Evolutionary conservation across 176 grass and related monocot species (phyloP).

Genomic region (Poa annua): DNA sequence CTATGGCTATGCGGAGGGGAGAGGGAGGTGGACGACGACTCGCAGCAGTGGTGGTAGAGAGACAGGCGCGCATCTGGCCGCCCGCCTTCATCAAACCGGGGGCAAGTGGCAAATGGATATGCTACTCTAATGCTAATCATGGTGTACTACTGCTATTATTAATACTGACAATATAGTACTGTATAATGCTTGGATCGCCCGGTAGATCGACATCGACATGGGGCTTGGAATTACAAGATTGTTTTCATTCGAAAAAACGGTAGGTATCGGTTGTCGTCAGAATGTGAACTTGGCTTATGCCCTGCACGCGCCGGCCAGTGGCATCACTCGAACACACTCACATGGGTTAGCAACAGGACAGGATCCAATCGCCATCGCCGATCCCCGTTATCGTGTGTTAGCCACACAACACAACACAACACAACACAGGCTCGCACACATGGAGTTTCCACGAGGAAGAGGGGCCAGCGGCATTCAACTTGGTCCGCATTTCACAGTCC

Average conservation of each 20-base stretch:
- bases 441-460: neutral
- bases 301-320: neutral
- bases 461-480: too few species aligned
- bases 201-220: neutral
- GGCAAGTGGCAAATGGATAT: neutral
- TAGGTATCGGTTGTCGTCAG: neutral
- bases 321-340: neutral
- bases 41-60: neutral
- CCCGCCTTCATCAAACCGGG: neutral
- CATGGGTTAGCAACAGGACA: neutral
- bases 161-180: neutral
- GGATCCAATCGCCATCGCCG: neutral
- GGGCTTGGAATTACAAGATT: neutral
- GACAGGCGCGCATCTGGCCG: neutral
- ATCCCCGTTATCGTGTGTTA: neutral
- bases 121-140: neutral
- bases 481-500: neutral
- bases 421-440: neutral
- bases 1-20: neutral
- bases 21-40: neutral
- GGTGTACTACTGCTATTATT: neutral
- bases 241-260: neutral
- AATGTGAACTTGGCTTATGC: slow-evolving; percentile 32
- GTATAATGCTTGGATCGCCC: neutral
- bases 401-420: neutral